phyloP scores from a whole-genome alignment of 225 moss, liverwort and hornwort genomes.

The Polytrichum commune region DNA sequence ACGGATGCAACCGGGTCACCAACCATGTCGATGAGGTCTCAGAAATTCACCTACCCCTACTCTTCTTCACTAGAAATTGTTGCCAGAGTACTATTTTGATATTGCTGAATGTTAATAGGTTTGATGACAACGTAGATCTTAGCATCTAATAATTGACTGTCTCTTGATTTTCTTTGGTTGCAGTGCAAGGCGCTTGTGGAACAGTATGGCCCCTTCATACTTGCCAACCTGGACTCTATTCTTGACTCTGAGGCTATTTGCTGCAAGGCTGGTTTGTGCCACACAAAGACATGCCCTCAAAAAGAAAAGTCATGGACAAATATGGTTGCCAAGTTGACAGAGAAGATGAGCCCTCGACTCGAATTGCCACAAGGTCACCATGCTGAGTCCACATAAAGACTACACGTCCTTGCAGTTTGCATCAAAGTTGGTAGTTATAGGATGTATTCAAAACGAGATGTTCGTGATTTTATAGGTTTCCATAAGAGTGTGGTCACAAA shows the following conservation, averaged over 20 bases:
- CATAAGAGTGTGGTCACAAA: no score
- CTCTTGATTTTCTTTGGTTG: neutral
- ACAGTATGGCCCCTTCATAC: conserved; percentile 78
- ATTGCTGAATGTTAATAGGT: no score
- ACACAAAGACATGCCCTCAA: conserved; percentile 34
- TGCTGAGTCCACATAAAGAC: conserved; percentile 15
- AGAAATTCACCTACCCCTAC: no score
- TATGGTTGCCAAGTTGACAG: conserved; percentile 22
- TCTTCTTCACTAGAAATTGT: no score
- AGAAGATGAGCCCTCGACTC: conserved; percentile 13
- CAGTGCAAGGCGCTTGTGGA: conserved; percentile 82
- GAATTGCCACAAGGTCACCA: conserved; percentile 25
- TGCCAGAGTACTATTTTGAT: no score
- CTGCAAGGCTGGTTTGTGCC: conserved; percentile 73
- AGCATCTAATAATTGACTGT: no score
- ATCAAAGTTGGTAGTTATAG: no score
- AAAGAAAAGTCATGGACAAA: conserved; percentile 35
- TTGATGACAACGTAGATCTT: no score
- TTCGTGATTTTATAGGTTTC: no score
- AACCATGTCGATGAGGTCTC: conserved; percentile 93
- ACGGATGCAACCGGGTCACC: conserved; percentile 68
- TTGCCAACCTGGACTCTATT: conserved; percentile 76
- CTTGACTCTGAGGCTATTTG: conserved; percentile 79
- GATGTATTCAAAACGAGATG: no score
- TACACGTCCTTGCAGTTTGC: no score